Percentiles rank a stretch among this genome's conserved stretches.
Evolutionary conservation across 140 eudicot genomes (phyloP).

Genomic region (Flaveria floridana): DNA sequence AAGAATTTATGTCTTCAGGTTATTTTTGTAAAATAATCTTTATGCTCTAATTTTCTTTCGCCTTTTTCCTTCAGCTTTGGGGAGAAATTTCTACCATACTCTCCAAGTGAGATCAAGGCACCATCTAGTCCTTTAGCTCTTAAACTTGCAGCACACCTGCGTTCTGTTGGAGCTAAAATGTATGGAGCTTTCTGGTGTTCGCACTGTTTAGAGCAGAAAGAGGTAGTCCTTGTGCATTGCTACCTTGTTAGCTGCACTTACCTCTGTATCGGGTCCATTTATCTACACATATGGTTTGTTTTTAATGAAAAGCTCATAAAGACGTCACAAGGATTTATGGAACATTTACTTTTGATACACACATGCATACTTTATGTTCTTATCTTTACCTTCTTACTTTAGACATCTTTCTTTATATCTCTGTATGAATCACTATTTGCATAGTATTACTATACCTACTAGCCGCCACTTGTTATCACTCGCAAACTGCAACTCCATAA

Average conservation of each 20-base stretch:
- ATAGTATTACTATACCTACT: no score
- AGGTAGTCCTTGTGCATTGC: conserved; percentile 48
- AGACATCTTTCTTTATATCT: no score
- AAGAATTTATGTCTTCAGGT: conserved; percentile 5
- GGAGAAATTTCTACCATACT: conserved; percentile 50
- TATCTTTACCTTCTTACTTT: no score
- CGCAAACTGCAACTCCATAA: no score
- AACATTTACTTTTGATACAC: no score
- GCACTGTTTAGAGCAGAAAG: conserved; percentile 88
- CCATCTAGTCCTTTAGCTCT: conserved; percentile 73
- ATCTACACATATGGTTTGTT: no score
- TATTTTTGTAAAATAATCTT: conserved; percentile 6
- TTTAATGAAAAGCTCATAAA: no score
- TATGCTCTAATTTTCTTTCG: neutral
- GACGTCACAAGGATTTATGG: no score
- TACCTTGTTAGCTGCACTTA: conserved; percentile 15
- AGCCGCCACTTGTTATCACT: no score
- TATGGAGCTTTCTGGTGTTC: conserved; percentile 99
- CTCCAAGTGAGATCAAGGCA: conserved; percentile 63
- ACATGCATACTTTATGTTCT: no score
- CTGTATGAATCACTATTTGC: no score
- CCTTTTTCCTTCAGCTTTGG: conserved; percentile 42
- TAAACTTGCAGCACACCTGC: conserved; percentile 83
- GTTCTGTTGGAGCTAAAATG: conserved; percentile 85
- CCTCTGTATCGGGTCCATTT: conserved; percentile 1